Evolutionary conservation across 2,329 filamentous ascomycete genomes (phyloP), one percentile per base, ranked within the genome.

Genomic region (Colletotrichum eremochloae): DNA sequence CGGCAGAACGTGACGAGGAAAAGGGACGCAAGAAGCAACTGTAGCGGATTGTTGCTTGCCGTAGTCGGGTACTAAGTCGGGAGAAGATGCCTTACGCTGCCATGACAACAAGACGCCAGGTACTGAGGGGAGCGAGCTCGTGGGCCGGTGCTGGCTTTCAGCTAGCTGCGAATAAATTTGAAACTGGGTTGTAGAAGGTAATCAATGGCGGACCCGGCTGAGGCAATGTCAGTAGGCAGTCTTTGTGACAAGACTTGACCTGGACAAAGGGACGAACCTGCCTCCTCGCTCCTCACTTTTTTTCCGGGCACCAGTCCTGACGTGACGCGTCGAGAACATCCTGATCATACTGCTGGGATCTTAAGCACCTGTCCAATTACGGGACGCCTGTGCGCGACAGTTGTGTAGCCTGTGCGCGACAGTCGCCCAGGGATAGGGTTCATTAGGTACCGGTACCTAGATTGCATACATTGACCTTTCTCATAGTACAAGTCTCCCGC

Each of bases 281-380:
- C 33, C n/a, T 53, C 24, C n/a, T 53, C 24, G 61, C 33, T 33
- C 33, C 38, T 63, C 4, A 24, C 36, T 52, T 63, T 61, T 53
- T 53, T 53, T 6, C 14, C 38, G 42, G 57, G 29, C 15, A 36
- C 18, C 48, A 6, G 33, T 42, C 62, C 12, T 31, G 65, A 63
- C 65, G 65, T 31, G 65, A 63, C 65, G 65, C 65, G 56, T 67
- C 44, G 9, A 50, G 46, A 24, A 48, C n/a, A 33, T 67, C 29
- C 31, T 31, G 38, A 33, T 62, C 36, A 38, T 24, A 36, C 33
- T 53, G 33, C 48, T 53, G 38, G 58, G 61, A 48, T 53, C 14
- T 31, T 42, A 40, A 63, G 33, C 24, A 38, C 29, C 46, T 63
- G 48, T 42, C 61, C 61, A 63, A 63, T 63, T 12, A 52, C 33